Base-by-base conservation (phyloP, 306 rosid genomes). In the Citrullus amarus region DNA sequence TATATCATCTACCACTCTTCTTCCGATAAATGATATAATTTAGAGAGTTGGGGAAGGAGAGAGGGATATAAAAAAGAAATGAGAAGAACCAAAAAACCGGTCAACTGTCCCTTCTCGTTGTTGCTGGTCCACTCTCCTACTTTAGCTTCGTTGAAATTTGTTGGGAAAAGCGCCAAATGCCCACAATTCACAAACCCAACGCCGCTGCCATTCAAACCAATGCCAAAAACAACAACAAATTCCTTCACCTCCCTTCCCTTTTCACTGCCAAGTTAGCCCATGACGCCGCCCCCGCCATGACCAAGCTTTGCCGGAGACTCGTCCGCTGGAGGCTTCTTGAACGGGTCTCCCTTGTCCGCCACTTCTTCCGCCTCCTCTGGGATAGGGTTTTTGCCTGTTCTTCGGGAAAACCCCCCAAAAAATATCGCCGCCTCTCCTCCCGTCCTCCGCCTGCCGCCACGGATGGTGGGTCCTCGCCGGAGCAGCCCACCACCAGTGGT, bases 311-410 rank as follows among this genome's bases (percentile, higher is more conserved):
- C 88, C 76, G 87, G 74, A 88, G 81, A 80, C 78, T 92, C 4
- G 89, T 95, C 67, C 85, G 89, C 69, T 90, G 89, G 93, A 83
- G 82, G 1, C 76, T 92, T 20, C 11, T 90, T 3, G 84, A 81
- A 41, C 84, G 89, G 71, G 87, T 89, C 0, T 85, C 98, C 6
- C 75, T 90, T 12, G 84, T 94, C 32, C 83, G 97, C 11, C 81
- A 87, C 6, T 90, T 95, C 81, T 95, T 92, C 76, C 82, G 88
- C 9, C 83, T 88, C 88, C 73, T 95, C 9, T 92, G 97, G 97
- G 86, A 95, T 1, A 87, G 89, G 17, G 51, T 95, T 68, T 78
- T 91, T 7, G 86, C 88, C 71, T 92, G 99, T 78, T 92, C 99
- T 3, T 36, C 85, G 0, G 90, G 91, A 20, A 82, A 63, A 17